Base-by-base conservation (phyloP, 2,329 filamentous ascomycete species). In the Trichoderma pleuroti region DNA sequence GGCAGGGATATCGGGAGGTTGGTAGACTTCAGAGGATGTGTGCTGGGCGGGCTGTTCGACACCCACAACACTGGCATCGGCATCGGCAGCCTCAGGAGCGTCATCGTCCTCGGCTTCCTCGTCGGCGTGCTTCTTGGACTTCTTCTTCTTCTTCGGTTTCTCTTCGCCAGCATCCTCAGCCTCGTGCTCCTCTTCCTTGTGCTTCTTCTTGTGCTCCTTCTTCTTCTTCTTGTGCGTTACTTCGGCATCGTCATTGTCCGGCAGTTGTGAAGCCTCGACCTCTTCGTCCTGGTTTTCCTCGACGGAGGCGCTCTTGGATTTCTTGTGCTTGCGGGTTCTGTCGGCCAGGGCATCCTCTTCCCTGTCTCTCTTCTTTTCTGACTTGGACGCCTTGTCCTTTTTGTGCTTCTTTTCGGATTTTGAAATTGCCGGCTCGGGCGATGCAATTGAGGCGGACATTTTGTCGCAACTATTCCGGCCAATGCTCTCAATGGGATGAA, bases 291-390 rank as follows among this genome's bases (percentile, higher is more conserved):
- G 65, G n/a, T 70, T 76, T 39, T 78, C 76, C 42, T 78, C 76
- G 59, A 72, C 76, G 62, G 76, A 82, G 76, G 82, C 82, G 81
- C 80, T 84, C 77, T 85, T 86, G 6, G 84, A 84, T 72, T 84
- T 85, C 74, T 87, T 86, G 75, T 84, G 80, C 77, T 84, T 85
- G 75, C 82, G 82, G 72, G 85, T 83, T 42, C 77, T 76, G 60
- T 81, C 79, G 52, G 78, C 79, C 9, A 73, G 70, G 24, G 74
- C 75, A 49, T 85, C 83, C 30, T 85, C 83, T 62, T 85, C 83
- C 56, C 83, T 78, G 8, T 79, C 76, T 56, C 84, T 81, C 78
- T 85, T 85, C 78, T 84, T 84, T 59, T 83, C 76, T 11, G 77
- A 77, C 70, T 78, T 79, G 18, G 74, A 72, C 52, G 75, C 74